Evolutionary conservation across 768 basidiomycete genomes (phyloP).

Genomic region (Leccinum rimulosum): DNA sequence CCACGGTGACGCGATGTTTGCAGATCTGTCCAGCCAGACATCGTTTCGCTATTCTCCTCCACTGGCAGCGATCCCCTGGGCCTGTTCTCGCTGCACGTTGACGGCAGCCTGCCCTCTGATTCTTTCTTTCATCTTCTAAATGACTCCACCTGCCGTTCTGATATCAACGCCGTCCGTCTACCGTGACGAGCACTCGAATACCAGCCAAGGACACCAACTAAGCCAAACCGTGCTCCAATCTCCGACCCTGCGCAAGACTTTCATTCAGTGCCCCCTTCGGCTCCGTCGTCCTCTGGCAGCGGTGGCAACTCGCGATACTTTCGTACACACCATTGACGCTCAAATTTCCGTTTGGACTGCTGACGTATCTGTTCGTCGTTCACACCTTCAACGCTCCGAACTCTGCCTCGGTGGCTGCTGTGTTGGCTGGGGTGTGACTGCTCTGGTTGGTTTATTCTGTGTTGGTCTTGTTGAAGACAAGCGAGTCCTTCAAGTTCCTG

Average conservation of each 20-base stretch:
- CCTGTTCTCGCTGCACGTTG: constrained; percentile 49
- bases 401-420: constrained; percentile 69
- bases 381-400: constrained; percentile 70
- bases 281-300: constrained; percentile 10
- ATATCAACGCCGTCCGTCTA: constrained; percentile 40
- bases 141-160: constrained; percentile 49
- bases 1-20: constrained; percentile 42
- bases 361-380: constrained; percentile 87
- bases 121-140: constrained; percentile 65
- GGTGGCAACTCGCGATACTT: constrained; percentile 62
- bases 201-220: constrained; percentile 39
- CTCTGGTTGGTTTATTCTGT: constrained; percentile 79
- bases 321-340: constrained; percentile 71
- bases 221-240: constrained; percentile 76
- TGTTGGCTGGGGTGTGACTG: constrained; percentile 80
- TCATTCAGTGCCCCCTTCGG: constrained; percentile 53
- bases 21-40: constrained; percentile 54
- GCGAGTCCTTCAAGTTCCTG: constrained; percentile 35
- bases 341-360: constrained; percentile 77
- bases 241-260: constrained; percentile 66
- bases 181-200: constrained; percentile 27
- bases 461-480: constrained; percentile 78
- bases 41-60: constrained; percentile 76
- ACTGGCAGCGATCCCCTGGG: constrained; percentile 60
- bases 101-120: constrained; percentile 53